These are phyloP conservation scores for Chaetothyriales sp. DNA, from an alignment of 2,329 filamentous ascomycete genomes.

Conservation along the genomic window DNA sequence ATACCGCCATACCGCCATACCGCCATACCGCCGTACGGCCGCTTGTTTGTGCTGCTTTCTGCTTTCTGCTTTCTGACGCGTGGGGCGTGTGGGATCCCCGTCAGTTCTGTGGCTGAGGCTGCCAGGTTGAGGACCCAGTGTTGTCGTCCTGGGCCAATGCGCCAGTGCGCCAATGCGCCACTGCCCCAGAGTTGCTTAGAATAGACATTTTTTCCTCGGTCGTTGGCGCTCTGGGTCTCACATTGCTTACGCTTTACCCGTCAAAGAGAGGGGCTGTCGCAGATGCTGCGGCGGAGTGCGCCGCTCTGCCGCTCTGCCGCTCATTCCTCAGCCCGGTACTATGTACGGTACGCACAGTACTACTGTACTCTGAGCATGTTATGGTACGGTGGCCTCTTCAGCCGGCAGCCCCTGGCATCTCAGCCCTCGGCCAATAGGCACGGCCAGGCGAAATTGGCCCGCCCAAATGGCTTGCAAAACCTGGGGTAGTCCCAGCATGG, in stretches of 20 bases:
- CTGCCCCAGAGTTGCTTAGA: no score
- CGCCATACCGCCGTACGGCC: no score
- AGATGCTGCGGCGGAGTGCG: background rate
- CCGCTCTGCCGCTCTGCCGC: no score
- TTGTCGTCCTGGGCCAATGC: background rate
- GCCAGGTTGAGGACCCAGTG: conserved; percentile 24
- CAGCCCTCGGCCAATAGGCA: background rate
- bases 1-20: no score
- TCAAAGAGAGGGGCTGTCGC: no score
- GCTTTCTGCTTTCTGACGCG: background rate
- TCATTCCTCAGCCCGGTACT: background rate
- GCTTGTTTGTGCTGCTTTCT: no score
- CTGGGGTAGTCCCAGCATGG: background rate
- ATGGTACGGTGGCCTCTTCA: background rate
- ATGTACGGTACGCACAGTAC: no score
- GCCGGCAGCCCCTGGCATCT: background rate
- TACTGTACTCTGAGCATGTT: no score
- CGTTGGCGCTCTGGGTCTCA: background rate
- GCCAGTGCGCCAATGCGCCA: no score
- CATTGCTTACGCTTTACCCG: no score
- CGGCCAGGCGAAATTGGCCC: background rate
- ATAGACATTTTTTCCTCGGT: no score
- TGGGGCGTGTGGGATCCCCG: background rate
- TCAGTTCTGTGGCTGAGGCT: background rate
- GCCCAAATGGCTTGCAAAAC: background rate